Evolutionary conservation across 129 eudicot genomes (phyloP).

Genomic region (Flaveria robusta): DNA sequence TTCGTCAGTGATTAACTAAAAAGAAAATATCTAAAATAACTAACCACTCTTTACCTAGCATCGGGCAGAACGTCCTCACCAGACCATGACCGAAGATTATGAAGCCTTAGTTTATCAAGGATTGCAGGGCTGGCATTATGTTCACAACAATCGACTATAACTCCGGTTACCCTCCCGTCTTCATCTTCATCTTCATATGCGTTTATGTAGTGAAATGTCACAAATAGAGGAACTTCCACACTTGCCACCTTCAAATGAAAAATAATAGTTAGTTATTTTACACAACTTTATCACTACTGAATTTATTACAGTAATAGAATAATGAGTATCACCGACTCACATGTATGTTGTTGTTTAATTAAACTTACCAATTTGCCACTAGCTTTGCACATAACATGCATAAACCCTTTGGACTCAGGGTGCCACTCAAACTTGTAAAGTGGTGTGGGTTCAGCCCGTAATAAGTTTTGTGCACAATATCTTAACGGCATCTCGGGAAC

Average conservation of each 20-base stretch:
- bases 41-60: constrained; percentile 57
- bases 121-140: constrained; percentile 81
- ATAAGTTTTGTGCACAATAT: constrained; percentile 84
- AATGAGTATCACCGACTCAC: too few species aligned
- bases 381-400: constrained; percentile 97
- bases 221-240: constrained; percentile 90
- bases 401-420: constrained; percentile 80
- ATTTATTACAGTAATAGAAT: too few species aligned
- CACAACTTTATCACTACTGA: background rate
- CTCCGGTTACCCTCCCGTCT: constrained; percentile 71
- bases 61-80: constrained; percentile 83
- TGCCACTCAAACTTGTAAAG: constrained; percentile 93
- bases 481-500: constrained; percentile 98
- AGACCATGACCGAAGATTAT: constrained; percentile 62
- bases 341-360: background rate
- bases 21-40: too few species aligned
- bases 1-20: background rate
- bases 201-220: constrained; percentile 93
- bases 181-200: constrained; percentile 97
- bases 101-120: constrained; percentile 77
- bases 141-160: constrained; percentile 90
- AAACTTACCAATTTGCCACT: constrained; percentile 81
- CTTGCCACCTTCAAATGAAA: constrained; percentile 73
- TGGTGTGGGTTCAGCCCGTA: constrained; percentile 93
- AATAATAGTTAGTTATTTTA: background rate